Evolutionary conservation across 2,329 filamentous ascomycete species (phyloP).

Genomic region (Metarhizium anisopliae): DNA sequence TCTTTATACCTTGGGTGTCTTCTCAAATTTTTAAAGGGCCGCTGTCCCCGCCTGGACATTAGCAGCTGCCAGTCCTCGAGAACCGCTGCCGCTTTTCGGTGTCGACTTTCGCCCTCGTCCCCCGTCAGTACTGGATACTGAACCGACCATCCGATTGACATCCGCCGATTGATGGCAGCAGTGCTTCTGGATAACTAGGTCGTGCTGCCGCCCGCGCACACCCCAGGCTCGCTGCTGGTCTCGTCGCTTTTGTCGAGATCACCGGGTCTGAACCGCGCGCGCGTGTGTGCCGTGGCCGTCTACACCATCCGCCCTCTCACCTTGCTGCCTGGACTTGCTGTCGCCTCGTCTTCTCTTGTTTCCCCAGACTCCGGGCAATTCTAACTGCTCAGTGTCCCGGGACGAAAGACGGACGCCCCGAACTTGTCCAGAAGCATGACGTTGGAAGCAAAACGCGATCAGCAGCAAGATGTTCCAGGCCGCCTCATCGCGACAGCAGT

Average conservation of each 20-base stretch:
- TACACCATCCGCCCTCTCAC: background rate
- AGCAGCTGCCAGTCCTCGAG: background rate
- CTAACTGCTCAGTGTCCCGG: background rate
- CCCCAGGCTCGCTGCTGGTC: slow-evolving; percentile 8
- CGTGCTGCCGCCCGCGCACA: slow-evolving; percentile 11
- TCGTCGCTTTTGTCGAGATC: slow-evolving; percentile 7
- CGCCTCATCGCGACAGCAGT: slow-evolving; percentile 18
- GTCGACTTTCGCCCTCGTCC: background rate
- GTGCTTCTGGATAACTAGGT: slow-evolving; percentile 5
- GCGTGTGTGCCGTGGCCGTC: slow-evolving; percentile 7
- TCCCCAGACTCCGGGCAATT: background rate
- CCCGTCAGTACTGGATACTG: background rate
- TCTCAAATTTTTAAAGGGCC: background rate
- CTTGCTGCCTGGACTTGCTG: background rate
- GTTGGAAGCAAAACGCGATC: slow-evolving; percentile 22
- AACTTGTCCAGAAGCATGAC: slow-evolving; percentile 24
- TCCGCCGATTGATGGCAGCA: slow-evolving; percentile 8
- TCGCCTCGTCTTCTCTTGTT: background rate
- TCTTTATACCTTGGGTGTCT: background rate
- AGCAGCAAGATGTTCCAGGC: slow-evolving; percentile 29
- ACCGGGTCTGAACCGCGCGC: slow-evolving; percentile 9
- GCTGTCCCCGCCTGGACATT: background rate
- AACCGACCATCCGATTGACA: background rate
- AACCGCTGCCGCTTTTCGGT: slow-evolving; percentile 3
- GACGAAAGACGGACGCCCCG: slow-evolving; percentile 1